Conservation (phyloP, 129 eudicot genomes). For the Lonicera japonica region DNA sequence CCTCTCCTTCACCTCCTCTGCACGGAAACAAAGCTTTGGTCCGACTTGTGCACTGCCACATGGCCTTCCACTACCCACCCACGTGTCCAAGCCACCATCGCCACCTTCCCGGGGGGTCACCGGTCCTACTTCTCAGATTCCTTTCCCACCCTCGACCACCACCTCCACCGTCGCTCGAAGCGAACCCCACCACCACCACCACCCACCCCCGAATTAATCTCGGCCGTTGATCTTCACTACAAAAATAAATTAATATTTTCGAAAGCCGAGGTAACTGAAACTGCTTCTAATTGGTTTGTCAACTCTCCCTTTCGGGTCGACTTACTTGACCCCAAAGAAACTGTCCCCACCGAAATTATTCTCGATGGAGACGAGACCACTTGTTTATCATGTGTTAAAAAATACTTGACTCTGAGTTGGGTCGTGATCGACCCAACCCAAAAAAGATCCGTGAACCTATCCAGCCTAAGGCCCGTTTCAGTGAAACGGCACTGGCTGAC, state of each 20-base stretch:
- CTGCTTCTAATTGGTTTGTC: conserved; percentile 57
- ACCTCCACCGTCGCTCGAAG: neutral
- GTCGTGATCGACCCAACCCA: conserved; percentile 51
- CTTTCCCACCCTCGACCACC: conserved; percentile 31
- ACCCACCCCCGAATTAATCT: conserved; percentile 14
- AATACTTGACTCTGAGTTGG: conserved; percentile 67
- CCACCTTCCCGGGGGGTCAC: conserved; percentile 49
- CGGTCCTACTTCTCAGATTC: conserved; percentile 58
- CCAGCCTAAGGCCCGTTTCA: conserved; percentile 55
- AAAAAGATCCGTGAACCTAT: conserved; percentile 42
- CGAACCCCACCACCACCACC: neutral
- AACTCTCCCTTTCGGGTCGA: conserved; percentile 85
- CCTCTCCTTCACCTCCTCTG: conserved; percentile 37
- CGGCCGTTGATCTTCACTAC: conserved; percentile 70
- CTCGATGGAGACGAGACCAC: conserved; percentile 30
- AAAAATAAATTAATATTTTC: conserved; percentile 30
- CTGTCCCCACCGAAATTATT: conserved; percentile 39
- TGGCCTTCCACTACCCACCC: conserved; percentile 77
- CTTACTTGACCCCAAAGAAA: conserved; percentile 67
- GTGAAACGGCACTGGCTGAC: conserved; percentile 78
- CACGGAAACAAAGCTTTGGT: conserved; percentile 46
- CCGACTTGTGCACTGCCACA: conserved; percentile 48
- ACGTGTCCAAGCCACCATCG: conserved; percentile 29
- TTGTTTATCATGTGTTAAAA: conserved; percentile 19
- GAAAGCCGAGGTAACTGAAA: conserved; percentile 57